Percentiles rank a stretch among this genome's conserved stretches.
These are phyloP conservation scores for Shiraia sp. DNA, from an alignment of 2,329 filamentous ascomycete species.

Conservation along the genomic window DNA sequence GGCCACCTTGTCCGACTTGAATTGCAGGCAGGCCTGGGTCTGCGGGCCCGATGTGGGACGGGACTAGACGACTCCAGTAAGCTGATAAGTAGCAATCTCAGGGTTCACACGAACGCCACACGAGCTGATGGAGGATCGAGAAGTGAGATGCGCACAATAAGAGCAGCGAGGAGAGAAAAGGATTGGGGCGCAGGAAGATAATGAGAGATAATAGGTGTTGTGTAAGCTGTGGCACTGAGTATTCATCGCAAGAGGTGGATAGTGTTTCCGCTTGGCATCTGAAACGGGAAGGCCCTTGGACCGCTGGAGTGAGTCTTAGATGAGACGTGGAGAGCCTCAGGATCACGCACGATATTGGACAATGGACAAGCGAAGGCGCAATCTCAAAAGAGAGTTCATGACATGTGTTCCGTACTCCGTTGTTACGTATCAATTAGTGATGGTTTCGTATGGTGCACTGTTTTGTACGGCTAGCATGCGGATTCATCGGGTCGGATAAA, in stretches of 20 bases:
- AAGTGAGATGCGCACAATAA: no score
- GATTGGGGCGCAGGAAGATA: no score
- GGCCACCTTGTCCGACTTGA: conserved; percentile 17
- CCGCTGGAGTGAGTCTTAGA: conserved; percentile 19
- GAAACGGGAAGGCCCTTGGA: conserved; percentile 29
- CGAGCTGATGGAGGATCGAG: conserved; percentile 4
- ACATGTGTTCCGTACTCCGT: no score
- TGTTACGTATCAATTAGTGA: no score
- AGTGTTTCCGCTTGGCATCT: conserved; percentile 25
- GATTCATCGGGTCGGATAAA: no score
- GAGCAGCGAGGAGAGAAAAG: no score
- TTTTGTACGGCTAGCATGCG: no score
- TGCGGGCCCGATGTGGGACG: conserved; percentile 17
- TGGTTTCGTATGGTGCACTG: no score
- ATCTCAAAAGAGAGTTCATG: no score
- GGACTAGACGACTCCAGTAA: conserved; percentile 15
- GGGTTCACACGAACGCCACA: conserved; percentile 1
- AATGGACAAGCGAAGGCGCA: background rate
- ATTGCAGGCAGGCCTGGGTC: conserved; percentile 11
- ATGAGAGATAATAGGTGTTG: background rate
- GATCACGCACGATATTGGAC: background rate
- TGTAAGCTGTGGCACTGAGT: background rate
- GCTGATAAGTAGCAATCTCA: conserved; percentile 16
- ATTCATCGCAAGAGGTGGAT: conserved; percentile 3
- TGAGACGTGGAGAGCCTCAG: conserved; percentile 30